Percentiles rank a stretch among this genome's conserved stretches.
Conservation (phyloP, 1,139 yeast species). For the Yamadazyma mexicana region DNA sequence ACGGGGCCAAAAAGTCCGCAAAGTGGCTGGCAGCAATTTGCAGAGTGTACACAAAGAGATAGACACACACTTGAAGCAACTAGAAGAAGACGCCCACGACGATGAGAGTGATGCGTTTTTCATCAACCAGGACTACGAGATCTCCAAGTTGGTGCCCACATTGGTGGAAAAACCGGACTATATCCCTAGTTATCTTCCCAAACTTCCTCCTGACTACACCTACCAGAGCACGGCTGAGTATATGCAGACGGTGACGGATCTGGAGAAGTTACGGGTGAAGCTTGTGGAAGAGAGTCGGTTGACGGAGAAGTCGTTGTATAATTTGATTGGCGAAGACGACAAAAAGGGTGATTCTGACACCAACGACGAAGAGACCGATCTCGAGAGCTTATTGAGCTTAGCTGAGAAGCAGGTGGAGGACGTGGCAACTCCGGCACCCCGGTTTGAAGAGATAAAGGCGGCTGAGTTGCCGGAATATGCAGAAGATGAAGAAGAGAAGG, state of each 20-base stretch:
- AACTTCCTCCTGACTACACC: slow-evolving; percentile 90
- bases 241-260: slow-evolving; percentile 65
- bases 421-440: slow-evolving; percentile 19
- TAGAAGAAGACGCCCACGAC: slow-evolving; percentile 5
- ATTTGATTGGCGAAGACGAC: slow-evolving; percentile 49
- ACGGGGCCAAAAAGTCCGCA: slow-evolving; percentile 3
- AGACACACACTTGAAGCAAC: slow-evolving; percentile 1
- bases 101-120: slow-evolving; percentile 36
- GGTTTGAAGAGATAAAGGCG: slow-evolving; percentile 13
- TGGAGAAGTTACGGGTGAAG: slow-evolving; percentile 65
- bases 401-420: slow-evolving; percentile 16
- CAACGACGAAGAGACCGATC: slow-evolving; percentile 18
- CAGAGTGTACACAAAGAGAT: slow-evolving; percentile 9
- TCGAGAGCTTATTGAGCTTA: slow-evolving; percentile 25
- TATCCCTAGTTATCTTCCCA: slow-evolving; percentile 78
- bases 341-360: slow-evolving; percentile 23
- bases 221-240: slow-evolving; percentile 74
- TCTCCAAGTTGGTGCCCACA: slow-evolving; percentile 56
- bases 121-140: slow-evolving; percentile 48
- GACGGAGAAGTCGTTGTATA: slow-evolving; percentile 75
- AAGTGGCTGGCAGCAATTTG: slow-evolving; percentile 5
- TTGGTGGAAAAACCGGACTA: slow-evolving; percentile 49
- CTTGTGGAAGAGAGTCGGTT: slow-evolving; percentile 77
- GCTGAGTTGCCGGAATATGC: slow-evolving; percentile 18
- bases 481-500: slow-evolving; percentile 14